Evolutionary conservation across 2,329 filamentous ascomycete genomes (phyloP).

Genomic region (Trichoderma breve): DNA sequence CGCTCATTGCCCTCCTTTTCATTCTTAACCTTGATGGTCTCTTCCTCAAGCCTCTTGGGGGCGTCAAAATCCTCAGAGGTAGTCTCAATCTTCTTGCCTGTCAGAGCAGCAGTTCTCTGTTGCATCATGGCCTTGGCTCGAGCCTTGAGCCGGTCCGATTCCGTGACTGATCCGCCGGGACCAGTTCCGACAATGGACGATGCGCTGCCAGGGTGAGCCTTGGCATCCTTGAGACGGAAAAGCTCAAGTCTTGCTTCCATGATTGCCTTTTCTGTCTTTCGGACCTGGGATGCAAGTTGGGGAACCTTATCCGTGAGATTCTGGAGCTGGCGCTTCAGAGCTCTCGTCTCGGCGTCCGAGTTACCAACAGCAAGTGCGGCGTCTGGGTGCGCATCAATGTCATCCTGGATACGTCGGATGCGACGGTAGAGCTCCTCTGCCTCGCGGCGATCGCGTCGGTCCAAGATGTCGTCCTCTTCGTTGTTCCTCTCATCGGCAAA

Average conservation of each 20-base stretch:
- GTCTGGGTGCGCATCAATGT: conserved; percentile 89
- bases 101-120: conserved; percentile 87
- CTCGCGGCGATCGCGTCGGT: conserved; percentile 85
- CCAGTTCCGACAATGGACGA: conserved; percentile 86
- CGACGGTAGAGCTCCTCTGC: conserved; percentile 92
- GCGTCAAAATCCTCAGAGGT: conserved; percentile 72
- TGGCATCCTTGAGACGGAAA: conserved; percentile 90
- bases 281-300: conserved; percentile 86
- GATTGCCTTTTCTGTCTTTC: conserved; percentile 87
- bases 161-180: conserved; percentile 84
- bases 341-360: conserved; percentile 81
- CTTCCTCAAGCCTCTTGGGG: conserved; percentile 82
- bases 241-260: conserved; percentile 88
- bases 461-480: conserved; percentile 89
- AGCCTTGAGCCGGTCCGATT: conserved; percentile 91
- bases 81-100: conserved; percentile 73
- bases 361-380: conserved; percentile 66
- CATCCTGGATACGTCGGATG: conserved; percentile 86
- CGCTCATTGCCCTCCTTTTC: conserved; percentile 93
- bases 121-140: conserved; percentile 98
- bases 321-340: conserved; percentile 86
- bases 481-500: conserved; percentile 87
- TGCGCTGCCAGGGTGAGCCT: conserved; percentile 80
- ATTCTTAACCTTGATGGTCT: conserved; percentile 73
- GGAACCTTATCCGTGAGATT: conserved; percentile 85